Conservation (phyloP, 2,329 filamentous ascomycete genomes). For the Chaetomium olivaceum region DNA sequence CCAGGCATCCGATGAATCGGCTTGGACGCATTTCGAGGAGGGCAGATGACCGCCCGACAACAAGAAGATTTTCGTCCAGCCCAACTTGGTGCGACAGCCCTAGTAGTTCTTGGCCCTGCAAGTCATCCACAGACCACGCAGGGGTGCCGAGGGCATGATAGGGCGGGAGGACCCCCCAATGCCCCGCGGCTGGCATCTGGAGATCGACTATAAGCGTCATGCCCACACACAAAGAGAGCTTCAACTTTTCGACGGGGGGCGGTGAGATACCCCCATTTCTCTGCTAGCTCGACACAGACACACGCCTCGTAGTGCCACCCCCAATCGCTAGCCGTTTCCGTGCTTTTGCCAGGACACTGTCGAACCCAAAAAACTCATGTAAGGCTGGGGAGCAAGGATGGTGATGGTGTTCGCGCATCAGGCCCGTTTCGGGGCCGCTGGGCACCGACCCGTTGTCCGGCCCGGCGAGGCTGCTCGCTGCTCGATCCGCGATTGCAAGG, state of each 20-base stretch:
- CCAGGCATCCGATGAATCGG: not conserved
- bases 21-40: conserved; percentile 1
- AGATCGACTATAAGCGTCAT: not conserved
- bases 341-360: not conserved
- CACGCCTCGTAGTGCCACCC: not conserved
- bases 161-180: conserved; percentile 12
- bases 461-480: conserved; percentile 11
- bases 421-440: conserved; percentile 7
- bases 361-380: not conserved
- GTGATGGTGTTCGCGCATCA: not conserved
- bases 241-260: not conserved
- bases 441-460: conserved; percentile 2
- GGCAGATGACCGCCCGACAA: conserved; percentile 12
- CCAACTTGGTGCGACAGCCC: conserved; percentile 24
- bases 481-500: conserved; percentile 1
- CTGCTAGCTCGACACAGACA: not conserved
- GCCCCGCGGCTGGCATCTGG: not conserved
- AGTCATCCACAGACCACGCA: conserved; percentile 24
- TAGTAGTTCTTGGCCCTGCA: conserved; percentile 25
- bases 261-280: not conserved
- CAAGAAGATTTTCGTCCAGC: conserved; percentile 20
- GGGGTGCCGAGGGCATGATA: conserved; percentile 15
- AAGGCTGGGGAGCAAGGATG: not conserved
- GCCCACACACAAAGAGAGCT: not conserved
- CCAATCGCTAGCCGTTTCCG: not conserved